Evolutionary conservation across 768 basidiomycete genomes (phyloP).

Genomic region (Kwoniella dejecticola): DNA sequence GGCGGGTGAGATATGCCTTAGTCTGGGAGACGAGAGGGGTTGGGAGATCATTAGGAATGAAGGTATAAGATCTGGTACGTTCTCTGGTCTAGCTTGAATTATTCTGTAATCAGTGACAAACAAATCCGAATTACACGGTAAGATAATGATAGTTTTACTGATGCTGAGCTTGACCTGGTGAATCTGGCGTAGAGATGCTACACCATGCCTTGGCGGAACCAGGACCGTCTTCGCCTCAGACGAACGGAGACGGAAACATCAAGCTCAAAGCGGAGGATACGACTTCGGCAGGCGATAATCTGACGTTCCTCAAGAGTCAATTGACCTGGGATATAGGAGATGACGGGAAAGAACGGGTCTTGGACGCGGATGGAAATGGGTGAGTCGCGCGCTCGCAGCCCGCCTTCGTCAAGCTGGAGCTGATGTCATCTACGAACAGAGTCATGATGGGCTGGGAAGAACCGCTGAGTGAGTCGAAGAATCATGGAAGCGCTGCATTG

Average conservation of each 20-base stretch:
- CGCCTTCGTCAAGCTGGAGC: background rate
- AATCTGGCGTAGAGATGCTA: slow-evolving; percentile 45
- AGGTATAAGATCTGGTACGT: slow-evolving; percentile 82
- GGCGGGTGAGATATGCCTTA: slow-evolving; percentile 86
- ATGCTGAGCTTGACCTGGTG: too few species aligned
- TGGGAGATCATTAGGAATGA: slow-evolving; percentile 86
- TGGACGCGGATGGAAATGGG: slow-evolving; percentile 66
- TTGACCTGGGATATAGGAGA: slow-evolving; percentile 71
- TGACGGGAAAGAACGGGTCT: slow-evolving; percentile 78
- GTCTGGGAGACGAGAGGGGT: slow-evolving; percentile 72
- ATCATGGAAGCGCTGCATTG: background rate
- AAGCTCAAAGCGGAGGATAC: slow-evolving; percentile 48
- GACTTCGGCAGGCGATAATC: slow-evolving; percentile 54
- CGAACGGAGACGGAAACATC: slow-evolving; percentile 28
- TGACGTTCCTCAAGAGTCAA: slow-evolving; percentile 69
- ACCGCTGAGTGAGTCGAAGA: slow-evolving; percentile 65
- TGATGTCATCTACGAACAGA: slow-evolving; percentile 17
- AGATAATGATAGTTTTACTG: too few species aligned
- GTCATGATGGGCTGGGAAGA: slow-evolving; percentile 99
- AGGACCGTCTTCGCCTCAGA: slow-evolving; percentile 28
- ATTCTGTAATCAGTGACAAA: background rate
- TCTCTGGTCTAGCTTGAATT: slow-evolving; percentile 14
- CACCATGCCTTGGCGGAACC: slow-evolving; percentile 46
- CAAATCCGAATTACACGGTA: too few species aligned
- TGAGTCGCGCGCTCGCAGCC: slow-evolving; percentile 16